These are phyloP conservation scores for Hypoxylon fragiforme DNA, from an alignment of 495 filamentous ascomycete genomes.

Conservation along the genomic window DNA sequence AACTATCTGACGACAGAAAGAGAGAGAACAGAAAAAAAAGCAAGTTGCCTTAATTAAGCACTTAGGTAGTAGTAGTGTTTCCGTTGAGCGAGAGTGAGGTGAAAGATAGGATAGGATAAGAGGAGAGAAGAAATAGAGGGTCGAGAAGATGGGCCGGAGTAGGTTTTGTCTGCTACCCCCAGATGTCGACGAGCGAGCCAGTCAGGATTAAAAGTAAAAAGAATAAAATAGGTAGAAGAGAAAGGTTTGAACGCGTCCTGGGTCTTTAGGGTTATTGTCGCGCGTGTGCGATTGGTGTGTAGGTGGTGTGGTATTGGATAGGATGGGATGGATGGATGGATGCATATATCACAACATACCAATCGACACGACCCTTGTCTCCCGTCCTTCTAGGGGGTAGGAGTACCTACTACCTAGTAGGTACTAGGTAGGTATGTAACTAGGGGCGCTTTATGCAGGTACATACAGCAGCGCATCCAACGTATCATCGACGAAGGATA, in stretches of 20 bases:
- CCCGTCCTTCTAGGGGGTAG: slow-evolving; percentile 28
- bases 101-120: slow-evolving; percentile 26
- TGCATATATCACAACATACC: slow-evolving; percentile 20
- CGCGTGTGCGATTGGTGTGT: slow-evolving; percentile 11
- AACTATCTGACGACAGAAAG: neutral
- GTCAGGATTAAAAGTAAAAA: slow-evolving; percentile 35
- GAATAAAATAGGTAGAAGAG: too few species aligned
- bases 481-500: slow-evolving; percentile 32
- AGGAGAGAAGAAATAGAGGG: slow-evolving; percentile 23
- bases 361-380: slow-evolving; percentile 21
- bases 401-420: too few species aligned
- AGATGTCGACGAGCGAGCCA: too few species aligned
- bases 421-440: too few species aligned
- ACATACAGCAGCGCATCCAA: too few species aligned
- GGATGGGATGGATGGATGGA: slow-evolving; percentile 13
- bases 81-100: slow-evolving; percentile 14
- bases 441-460: slow-evolving; percentile 30
- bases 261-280: slow-evolving; percentile 25
- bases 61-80: slow-evolving; percentile 25
- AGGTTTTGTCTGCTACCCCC: slow-evolving; percentile 32
- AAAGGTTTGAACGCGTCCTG: slow-evolving; percentile 29
- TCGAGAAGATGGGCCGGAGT: slow-evolving; percentile 20
- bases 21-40: slow-evolving; percentile 2
- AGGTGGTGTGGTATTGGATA: slow-evolving; percentile 20
- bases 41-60: slow-evolving; percentile 2